phyloP scores from a whole-genome alignment of 2,329 filamentous ascomycete genomes.

The Incumbomyces lentus region DNA sequence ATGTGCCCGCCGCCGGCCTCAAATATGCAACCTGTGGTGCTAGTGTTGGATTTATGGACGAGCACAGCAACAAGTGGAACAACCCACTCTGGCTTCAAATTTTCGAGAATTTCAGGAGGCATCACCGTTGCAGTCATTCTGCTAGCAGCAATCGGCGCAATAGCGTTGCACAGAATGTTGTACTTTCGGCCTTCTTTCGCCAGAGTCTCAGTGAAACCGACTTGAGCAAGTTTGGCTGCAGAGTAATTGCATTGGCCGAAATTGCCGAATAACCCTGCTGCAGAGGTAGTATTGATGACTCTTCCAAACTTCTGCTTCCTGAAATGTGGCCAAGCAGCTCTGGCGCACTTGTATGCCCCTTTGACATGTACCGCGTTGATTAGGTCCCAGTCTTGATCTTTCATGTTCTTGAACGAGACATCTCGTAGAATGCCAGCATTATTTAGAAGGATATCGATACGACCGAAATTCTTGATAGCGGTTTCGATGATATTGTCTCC shows the following conservation, averaged over 20 bases:
- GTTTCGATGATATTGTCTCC: slow-evolving; percentile 84
- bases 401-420: slow-evolving; percentile 98
- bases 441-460: slow-evolving; percentile 92
- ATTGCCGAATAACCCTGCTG: slow-evolving; percentile 86
- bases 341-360: slow-evolving; percentile 89
- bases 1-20: slow-evolving; percentile 88
- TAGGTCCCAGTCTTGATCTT: slow-evolving; percentile 91
- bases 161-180: slow-evolving; percentile 91
- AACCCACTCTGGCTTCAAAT: slow-evolving; percentile 85
- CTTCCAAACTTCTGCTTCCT: slow-evolving; percentile 97
- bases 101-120: slow-evolving; percentile 81
- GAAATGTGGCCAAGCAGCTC: slow-evolving; percentile 94
- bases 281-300: slow-evolving; percentile 94
- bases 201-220: slow-evolving; percentile 94
- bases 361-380: slow-evolving; percentile 86
- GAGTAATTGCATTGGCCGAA: slow-evolving; percentile 97
- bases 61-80: slow-evolving; percentile 85
- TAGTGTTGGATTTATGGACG: slow-evolving; percentile 71
- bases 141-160: slow-evolving; percentile 89
- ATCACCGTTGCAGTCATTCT: slow-evolving; percentile 93
- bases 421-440: slow-evolving; percentile 94
- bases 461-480: slow-evolving; percentile 43
- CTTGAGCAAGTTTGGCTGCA: slow-evolving; percentile 86
- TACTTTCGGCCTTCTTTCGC: slow-evolving; percentile 97
- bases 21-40: slow-evolving; percentile 80